Evolutionary conservation across 192 early-diverging fungal genomes (phyloP), one percentile per base, ranked within the genome.

Genomic region (Podila horticola): DNA sequence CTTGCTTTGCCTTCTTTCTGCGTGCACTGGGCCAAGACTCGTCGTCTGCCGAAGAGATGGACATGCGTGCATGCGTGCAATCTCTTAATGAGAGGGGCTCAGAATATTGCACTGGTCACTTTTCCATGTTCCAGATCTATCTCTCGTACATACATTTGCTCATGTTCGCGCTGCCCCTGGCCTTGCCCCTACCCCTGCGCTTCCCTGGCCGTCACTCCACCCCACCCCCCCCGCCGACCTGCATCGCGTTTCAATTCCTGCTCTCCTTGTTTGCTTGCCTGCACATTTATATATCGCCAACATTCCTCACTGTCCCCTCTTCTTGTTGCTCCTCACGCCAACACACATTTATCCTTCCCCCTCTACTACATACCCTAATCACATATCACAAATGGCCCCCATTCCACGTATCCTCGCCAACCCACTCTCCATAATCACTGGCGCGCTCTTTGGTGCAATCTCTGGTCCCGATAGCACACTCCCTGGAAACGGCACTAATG

Each of bases 391-490:
- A 13, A 81, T 81, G 77, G 77, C 77, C 11, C 77, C 77, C 57
- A 81, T 81, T 41, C 71, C 66, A 17, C 61, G 71, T 22, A 61
- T 73, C 41, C 57, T 71, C 24, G 30, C 62, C 49, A 69, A 58
- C n/a, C 77, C 77, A 5, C 66, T 81, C 29, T 73, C 77, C 52
- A 81, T 81, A 62, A 69, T 81, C 71, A 81, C 77, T 0, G 66
- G 71, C 5, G 77, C 77, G 19, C 66, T 81, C 58, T 73, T 81
- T 58, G 72, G 63, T 19, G 77, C 77, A 55, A 66, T 81, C 30
- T 73, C 77, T 5, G 62, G 64, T 26, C 77, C 77, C 13, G 67
- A 45, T 34, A 81, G 77, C 20, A 38, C 71, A n/a, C 77, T 71
- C 17, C 77, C 71, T 10, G 65, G 71, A 28, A 58, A 81, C 28